phyloP scores from a whole-genome alignment of 1,139 yeast genomes.

The Saccharomyces pastorianus region DNA sequence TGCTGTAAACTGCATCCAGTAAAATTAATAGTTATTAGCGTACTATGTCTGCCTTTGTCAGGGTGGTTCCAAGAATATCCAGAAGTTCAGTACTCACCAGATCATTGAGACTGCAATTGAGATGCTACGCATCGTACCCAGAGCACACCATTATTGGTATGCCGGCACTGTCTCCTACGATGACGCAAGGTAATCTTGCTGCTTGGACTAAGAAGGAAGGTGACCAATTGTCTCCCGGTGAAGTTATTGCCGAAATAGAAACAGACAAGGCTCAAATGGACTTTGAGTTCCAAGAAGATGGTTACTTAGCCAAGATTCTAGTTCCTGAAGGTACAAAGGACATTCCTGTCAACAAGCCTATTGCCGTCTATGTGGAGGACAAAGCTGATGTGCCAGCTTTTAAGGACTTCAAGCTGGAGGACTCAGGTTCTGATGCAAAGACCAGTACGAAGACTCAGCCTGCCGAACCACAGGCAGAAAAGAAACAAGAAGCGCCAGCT shows the following conservation, averaged over 20 bases:
- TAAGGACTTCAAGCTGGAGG: constrained; percentile 79
- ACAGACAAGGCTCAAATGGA: constrained; percentile 99
- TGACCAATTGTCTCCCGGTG: constrained; percentile 82
- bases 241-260: constrained; percentile 91
- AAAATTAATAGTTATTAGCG: neutral
- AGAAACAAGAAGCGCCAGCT: constrained; percentile 9
- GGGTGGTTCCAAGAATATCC: constrained; percentile 25
- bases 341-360: constrained; percentile 87
- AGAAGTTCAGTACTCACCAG: constrained; percentile 18
- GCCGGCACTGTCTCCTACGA: constrained; percentile 93
- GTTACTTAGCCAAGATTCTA: constrained; percentile 84
- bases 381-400: constrained; percentile 79
- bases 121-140: constrained; percentile 42
- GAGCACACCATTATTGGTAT: constrained; percentile 56
- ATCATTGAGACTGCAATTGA: constrained; percentile 19
- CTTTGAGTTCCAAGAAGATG: constrained; percentile 98
- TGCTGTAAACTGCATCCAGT: neutral
- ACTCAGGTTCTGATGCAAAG: constrained; percentile 39
- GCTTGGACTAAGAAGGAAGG: constrained; percentile 86
- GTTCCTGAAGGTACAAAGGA: constrained; percentile 84
- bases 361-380: constrained; percentile 93
- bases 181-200: constrained; percentile 91
- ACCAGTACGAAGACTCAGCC: neutral
- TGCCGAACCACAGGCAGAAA: constrained; percentile 12
- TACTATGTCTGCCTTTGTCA: constrained; percentile 22